Evolutionary conservation across 2,329 filamentous ascomycete genomes (phyloP).

Genomic region (Pseudocercospora cruenta): DNA sequence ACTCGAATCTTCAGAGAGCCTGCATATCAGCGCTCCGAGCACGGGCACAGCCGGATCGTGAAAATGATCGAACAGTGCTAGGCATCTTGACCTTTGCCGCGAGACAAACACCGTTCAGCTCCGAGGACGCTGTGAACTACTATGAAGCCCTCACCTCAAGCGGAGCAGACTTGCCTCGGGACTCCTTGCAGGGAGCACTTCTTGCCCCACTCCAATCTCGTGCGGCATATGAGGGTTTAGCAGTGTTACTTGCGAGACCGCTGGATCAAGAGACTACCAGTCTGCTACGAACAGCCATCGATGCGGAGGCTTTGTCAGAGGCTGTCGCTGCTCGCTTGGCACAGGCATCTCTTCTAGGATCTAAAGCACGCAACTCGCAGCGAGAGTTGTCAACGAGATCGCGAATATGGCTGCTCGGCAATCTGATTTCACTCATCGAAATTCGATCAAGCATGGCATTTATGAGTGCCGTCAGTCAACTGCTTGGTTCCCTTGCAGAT

Average conservation of each 20-base stretch:
- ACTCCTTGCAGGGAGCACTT: conserved; percentile 36
- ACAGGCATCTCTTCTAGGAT: background rate
- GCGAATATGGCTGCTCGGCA: conserved; percentile 61
- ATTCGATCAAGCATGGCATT: conserved; percentile 46
- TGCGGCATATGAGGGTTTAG: conserved; percentile 33
- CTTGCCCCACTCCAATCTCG: conserved; percentile 36
- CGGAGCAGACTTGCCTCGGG: conserved; percentile 25
- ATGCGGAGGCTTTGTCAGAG: conserved; percentile 28
- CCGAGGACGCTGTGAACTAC: conserved; percentile 33
- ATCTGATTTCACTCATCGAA: conserved; percentile 55
- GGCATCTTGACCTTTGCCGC: conserved; percentile 42
- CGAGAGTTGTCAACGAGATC: conserved; percentile 36
- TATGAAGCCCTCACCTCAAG: conserved; percentile 36
- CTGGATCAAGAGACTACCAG: conserved; percentile 32
- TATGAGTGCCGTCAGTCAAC: conserved; percentile 58
- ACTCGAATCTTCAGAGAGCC: conserved; percentile 46
- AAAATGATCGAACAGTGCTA: conserved; percentile 30
- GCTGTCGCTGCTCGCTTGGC: conserved; percentile 20
- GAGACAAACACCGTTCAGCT: conserved; percentile 32
- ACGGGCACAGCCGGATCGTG: conserved; percentile 24
- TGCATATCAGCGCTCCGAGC: conserved; percentile 34
- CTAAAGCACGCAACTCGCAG: background rate
- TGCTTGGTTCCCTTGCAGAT: conserved; percentile 61
- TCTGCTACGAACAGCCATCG: conserved; percentile 30
- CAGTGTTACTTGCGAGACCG: conserved; percentile 34